These are phyloP conservation scores for Saccharomyces jurei DNA, from an alignment of 805 yeast species.

Conservation along the genomic window DNA sequence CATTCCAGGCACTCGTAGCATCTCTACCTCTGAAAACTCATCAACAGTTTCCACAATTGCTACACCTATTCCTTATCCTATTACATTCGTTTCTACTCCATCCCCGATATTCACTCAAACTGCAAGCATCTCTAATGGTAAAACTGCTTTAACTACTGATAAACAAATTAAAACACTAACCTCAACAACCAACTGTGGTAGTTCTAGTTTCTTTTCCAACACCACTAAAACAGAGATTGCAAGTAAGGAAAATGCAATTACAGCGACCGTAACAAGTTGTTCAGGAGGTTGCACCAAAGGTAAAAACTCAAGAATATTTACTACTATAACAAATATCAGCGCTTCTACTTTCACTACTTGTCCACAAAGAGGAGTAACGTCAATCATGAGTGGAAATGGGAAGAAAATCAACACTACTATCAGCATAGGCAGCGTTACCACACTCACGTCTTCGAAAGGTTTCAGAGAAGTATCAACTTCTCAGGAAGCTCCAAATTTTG, in stretches of 20 bases:
- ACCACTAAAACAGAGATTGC: background rate
- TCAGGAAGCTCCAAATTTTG: background rate
- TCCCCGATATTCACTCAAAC: background rate
- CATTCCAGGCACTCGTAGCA: background rate
- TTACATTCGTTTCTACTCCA: background rate
- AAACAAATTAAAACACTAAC: background rate
- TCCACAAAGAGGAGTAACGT: background rate
- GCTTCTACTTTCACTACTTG: background rate
- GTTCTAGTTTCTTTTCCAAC: background rate
- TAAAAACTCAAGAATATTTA: background rate
- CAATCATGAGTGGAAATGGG: background rate
- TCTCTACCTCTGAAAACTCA: background rate
- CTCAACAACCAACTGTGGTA: background rate
- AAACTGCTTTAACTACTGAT: background rate
- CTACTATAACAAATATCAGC: background rate
- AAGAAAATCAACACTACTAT: background rate
- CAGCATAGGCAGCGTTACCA: background rate
- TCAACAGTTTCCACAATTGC: background rate
- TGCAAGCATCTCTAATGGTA: background rate
- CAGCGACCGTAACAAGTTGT: slow-evolving; percentile 6
- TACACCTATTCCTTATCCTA: background rate
- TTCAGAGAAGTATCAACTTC: background rate
- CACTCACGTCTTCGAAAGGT: background rate
- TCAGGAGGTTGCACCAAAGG: background rate
- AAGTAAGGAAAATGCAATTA: background rate